Conservation (phyloP, 2,329 filamentous ascomycete species). For the Tolypocladium sp. region DNA sequence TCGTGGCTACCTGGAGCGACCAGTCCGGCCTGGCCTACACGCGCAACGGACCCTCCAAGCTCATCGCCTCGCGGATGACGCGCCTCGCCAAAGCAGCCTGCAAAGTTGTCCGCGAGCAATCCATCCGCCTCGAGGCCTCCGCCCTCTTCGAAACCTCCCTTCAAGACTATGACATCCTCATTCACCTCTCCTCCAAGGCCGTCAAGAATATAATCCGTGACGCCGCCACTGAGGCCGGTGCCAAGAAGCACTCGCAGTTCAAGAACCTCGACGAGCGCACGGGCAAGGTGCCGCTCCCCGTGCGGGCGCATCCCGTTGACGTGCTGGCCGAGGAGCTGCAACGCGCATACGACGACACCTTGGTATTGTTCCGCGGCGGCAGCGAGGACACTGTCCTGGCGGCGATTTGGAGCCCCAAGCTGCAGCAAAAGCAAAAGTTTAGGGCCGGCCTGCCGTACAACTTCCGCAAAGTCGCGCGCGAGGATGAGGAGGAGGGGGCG, state of each 20-base stretch:
- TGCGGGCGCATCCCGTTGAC: slow-evolving; percentile 51
- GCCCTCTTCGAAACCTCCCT: slow-evolving; percentile 64
- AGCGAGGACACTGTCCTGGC: slow-evolving; percentile 45
- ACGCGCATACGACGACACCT: slow-evolving; percentile 53
- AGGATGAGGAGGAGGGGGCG: slow-evolving; percentile 25
- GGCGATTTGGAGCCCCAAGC: slow-evolving; percentile 48
- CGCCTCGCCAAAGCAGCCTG: slow-evolving; percentile 69
- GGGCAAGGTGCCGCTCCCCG: slow-evolving; percentile 30
- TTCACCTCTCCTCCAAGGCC: slow-evolving; percentile 56
- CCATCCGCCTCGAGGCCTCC: slow-evolving; percentile 37
- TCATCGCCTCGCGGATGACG: slow-evolving; percentile 77
- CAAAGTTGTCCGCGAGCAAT: slow-evolving; percentile 46
- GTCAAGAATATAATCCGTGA: slow-evolving; percentile 32
- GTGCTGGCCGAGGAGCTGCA: slow-evolving; percentile 61
- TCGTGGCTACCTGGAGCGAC: slow-evolving; percentile 74
- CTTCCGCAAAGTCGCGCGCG: slow-evolving; percentile 25
- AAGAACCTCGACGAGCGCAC: slow-evolving; percentile 68
- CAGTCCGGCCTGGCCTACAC: slow-evolving; percentile 74
- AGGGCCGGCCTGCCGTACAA: slow-evolving; percentile 61
- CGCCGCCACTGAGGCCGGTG: slow-evolving; percentile 23
- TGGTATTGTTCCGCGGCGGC: slow-evolving; percentile 76
- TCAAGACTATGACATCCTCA: slow-evolving; percentile 76
- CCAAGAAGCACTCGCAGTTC: slow-evolving; percentile 45
- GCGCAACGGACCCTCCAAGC: slow-evolving; percentile 59
- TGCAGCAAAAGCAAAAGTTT: slow-evolving; percentile 47